Evolutionary conservation across 495 filamentous ascomycete genomes (phyloP).

Genomic region (Cladorrhinum samala): DNA sequence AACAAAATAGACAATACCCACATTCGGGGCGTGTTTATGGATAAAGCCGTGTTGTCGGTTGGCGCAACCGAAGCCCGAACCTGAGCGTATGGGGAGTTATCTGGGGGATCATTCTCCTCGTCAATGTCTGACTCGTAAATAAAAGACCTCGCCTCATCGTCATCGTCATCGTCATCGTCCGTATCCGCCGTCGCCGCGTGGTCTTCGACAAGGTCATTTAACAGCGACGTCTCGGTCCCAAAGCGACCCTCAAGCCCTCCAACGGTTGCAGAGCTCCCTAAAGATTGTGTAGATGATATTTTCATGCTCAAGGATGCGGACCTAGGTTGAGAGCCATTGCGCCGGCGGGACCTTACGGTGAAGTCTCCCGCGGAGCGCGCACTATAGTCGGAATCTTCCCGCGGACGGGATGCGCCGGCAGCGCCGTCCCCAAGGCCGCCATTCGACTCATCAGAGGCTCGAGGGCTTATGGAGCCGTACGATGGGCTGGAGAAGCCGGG

Average conservation of each 20-base stretch:
- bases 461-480: constrained; percentile 50
- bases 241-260: constrained; percentile 43
- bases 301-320: constrained; percentile 4
- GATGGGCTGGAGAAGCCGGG: constrained; percentile 51
- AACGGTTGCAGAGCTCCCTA: constrained; percentile 36
- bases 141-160: constrained; percentile 21
- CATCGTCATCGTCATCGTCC: constrained; percentile 18
- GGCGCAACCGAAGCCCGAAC: constrained; percentile 73
- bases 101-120: constrained; percentile 44
- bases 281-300: constrained; percentile 24
- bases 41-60: constrained; percentile 63
- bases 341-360: constrained; percentile 8
- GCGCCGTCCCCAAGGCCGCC: constrained; percentile 20
- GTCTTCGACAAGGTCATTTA: constrained; percentile 29
- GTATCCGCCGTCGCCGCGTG: constrained; percentile 10
- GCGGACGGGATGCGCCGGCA: constrained; percentile 13
- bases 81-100: constrained; percentile 64
- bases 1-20: constrained; percentile 74
- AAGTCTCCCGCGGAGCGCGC: not conserved
- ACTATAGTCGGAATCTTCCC: constrained; percentile 8
- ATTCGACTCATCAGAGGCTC: constrained; percentile 5
- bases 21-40: constrained; percentile 84
- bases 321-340: constrained; percentile 13
- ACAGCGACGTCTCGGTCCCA: constrained; percentile 35
- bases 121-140: constrained; percentile 27